Base-by-base conservation (phyloP, 495 filamentous ascomycete species). In the Tuber brumale region DNA sequence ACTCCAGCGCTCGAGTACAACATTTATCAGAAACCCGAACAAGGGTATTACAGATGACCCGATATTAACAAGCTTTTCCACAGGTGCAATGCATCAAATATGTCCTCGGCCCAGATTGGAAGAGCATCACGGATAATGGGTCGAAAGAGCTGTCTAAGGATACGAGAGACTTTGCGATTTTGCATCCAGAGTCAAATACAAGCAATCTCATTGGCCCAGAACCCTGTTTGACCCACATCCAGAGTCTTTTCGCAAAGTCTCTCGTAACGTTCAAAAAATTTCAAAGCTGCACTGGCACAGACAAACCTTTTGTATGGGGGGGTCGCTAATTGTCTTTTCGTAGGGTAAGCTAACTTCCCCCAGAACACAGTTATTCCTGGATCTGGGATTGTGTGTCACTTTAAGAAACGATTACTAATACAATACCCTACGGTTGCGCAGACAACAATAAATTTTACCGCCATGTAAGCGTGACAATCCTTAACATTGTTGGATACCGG, bases 271-370 rank as follows among this genome's bases (percentile, higher is more conserved):
- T 66, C 10, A 6, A 35, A 35, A 66, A 35, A 35, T 18, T 35
- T 7, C 57, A 35, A 35, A 16, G 43, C 66, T 74, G 70, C 37
- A 35, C 71, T 72, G 75, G 76, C 41, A 72, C 73, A 16, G 76
- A 75, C 70, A 27, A 69, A 9, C 61, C 27, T 18, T 71, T 76
- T 27, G 46, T 76, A 57, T n/a, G 76, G 69, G 31, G 74, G 66
- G 9, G 19, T 78, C 39, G 77, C 73, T 71, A 41, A 39, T 31
- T 77, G 76, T 70, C 71, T 79, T 19, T 79, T 79, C 70, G 77
- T 43, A 7, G 44, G 41, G 77, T 79, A 79, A 79, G 77, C 70
- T 70, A 79, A 71, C 74, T 70, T 71, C 77, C 77, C 74, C 44
- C 70, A 23, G 69, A 19, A 19, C 44, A 75, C 42, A 10, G 43